These are phyloP conservation scores for Hypomontagnella monticulosa DNA, from an alignment of 495 filamentous ascomycete genomes.

Conservation along the genomic window DNA sequence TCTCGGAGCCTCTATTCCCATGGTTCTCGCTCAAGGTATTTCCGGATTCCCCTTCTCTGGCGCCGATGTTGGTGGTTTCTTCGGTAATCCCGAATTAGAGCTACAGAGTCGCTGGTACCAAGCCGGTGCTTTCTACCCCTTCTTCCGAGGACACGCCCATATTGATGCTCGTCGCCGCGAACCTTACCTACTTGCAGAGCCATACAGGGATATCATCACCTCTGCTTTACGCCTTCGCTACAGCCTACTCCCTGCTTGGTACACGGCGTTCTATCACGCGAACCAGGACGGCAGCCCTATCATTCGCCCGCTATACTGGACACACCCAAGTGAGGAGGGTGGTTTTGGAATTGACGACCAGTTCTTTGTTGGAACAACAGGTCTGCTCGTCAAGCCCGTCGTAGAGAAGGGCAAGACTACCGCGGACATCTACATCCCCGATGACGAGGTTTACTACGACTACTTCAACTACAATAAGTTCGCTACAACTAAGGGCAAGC, in stretches of 20 bases:
- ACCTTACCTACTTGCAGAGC: conserved; percentile 87
- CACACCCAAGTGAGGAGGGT: conserved; percentile 84
- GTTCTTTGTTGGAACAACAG: conserved; percentile 86
- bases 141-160: conserved; percentile 98
- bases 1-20: conserved; percentile 83
- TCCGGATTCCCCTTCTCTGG: conserved; percentile 93
- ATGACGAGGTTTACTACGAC: conserved; percentile 89
- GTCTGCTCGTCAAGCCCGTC: conserved; percentile 88
- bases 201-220: conserved; percentile 85
- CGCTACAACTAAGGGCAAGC: conserved; percentile 70
- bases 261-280: conserved; percentile 94
- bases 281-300: conserved; percentile 85
- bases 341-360: conserved; percentile 92
- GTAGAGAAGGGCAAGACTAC: conserved; percentile 74
- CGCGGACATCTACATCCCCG: conserved; percentile 86
- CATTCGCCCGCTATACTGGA: conserved; percentile 89
- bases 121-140: conserved; percentile 95
- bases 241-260: conserved; percentile 91
- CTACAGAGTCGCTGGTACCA: conserved; percentile 96
- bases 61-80: conserved; percentile 97
- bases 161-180: conserved; percentile 94
- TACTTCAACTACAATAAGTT: conserved; percentile 87
- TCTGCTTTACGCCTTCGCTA: conserved; percentile 90
- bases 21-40: conserved; percentile 92
- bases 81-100: conserved; percentile 92